Conservation (phyloP, 129 eudicot species). For the Flaveria trinervia region DNA sequence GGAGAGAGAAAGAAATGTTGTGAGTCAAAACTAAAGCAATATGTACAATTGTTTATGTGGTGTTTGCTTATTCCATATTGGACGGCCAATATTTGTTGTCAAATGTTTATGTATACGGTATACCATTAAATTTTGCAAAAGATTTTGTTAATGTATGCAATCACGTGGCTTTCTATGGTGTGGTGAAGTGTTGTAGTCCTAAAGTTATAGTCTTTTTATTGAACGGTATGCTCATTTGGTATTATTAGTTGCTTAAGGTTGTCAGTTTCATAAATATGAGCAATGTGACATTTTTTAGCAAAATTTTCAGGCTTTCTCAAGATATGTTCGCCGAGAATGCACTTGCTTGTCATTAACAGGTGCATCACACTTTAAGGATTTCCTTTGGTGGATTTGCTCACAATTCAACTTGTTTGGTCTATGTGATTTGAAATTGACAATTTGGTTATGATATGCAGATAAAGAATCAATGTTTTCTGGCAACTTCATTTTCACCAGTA, state of each 20-base stretch:
- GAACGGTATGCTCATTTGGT: not conserved
- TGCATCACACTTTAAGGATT: slow-evolving; percentile 17
- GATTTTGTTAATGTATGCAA: not conserved
- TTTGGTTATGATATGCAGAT: slow-evolving; percentile 16
- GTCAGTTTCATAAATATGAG: not conserved
- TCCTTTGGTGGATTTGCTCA: not conserved
- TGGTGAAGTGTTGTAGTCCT: not conserved
- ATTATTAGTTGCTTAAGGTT: not conserved
- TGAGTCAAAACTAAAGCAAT: not conserved
- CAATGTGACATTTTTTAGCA: not conserved
- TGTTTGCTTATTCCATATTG: not conserved
- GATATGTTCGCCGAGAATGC: slow-evolving; percentile 68
- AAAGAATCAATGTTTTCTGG: slow-evolving; percentile 18
- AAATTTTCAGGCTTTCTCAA: slow-evolving; percentile 60
- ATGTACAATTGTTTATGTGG: not conserved
- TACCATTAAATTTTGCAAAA: not conserved
- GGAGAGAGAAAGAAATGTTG: too few relatives aligned
- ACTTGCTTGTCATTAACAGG: slow-evolving; percentile 69
- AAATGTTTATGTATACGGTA: not conserved
- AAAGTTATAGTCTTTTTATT: not conserved
- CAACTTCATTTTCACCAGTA: slow-evolving; percentile 17
- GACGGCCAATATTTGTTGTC: not conserved
- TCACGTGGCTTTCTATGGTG: not conserved
- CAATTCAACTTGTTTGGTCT: not conserved
- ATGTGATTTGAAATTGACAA: not conserved